Evolutionary conservation across 306 rosid genomes (phyloP).

Genomic region (Medicago arabica): DNA sequence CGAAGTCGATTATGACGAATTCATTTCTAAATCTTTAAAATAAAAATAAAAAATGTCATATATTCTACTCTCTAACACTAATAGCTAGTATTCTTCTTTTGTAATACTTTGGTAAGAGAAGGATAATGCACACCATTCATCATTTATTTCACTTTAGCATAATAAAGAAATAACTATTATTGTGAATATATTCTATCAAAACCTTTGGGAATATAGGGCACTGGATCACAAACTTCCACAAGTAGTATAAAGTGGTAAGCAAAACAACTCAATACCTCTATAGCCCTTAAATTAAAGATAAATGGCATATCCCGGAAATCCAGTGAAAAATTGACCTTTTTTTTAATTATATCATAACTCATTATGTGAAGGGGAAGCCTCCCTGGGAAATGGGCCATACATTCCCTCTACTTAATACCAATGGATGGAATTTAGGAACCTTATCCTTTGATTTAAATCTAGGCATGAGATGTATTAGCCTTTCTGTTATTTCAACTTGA

Average conservation of each 20-base stretch:
- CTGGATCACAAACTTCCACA: constrained; percentile 38
- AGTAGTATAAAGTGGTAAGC: constrained; percentile 28
- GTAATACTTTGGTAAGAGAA: no score
- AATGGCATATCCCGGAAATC: constrained; percentile 64
- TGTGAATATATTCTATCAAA: constrained; percentile 27
- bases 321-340: constrained; percentile 46
- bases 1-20: no score
- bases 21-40: no score
- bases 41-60: no score
- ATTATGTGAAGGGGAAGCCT: constrained; percentile 37
- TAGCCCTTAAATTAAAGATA: constrained; percentile 23
- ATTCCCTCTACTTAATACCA: constrained; percentile 36
- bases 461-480: background rate
- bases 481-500: constrained; percentile 38
- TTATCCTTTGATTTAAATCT: constrained; percentile 28
- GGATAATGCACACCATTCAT: background rate
- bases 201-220: constrained; percentile 32
- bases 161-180: background rate
- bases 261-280: constrained; percentile 21
- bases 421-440: constrained; percentile 31
- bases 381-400: constrained; percentile 39
- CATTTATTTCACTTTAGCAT: constrained; percentile 11
- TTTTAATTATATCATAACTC: background rate
- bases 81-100: no score
- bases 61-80: no score